These are phyloP conservation scores for Sphagnum tenellum DNA, from an alignment of 225 moss, liverwort and hornwort genomes.

Conservation along the genomic window DNA sequence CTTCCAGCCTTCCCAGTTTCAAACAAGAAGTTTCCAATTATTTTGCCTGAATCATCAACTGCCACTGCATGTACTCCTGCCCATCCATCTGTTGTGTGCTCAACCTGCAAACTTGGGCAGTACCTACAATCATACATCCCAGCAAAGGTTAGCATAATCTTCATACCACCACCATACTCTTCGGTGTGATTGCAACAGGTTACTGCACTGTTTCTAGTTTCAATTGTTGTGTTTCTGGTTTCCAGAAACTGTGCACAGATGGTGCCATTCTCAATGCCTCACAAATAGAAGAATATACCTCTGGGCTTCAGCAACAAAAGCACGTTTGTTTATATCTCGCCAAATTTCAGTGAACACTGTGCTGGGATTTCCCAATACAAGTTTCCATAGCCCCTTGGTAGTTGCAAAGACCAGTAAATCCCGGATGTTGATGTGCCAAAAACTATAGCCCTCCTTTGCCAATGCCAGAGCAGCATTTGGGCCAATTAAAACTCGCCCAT, in stretches of 20 bases:
- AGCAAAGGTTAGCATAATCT: too few relatives aligned
- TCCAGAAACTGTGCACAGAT: too few relatives aligned
- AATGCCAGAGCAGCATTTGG: constrained; percentile 71
- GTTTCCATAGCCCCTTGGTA: constrained; percentile 71
- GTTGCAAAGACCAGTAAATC: constrained; percentile 46
- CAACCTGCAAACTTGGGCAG: constrained; percentile 61
- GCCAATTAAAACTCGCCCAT: constrained; percentile 72
- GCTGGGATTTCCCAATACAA: constrained; percentile 62
- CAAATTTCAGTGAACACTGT: constrained; percentile 76
- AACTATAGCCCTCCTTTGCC: constrained; percentile 74
- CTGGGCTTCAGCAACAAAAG: constrained; percentile 63
- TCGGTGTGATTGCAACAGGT: too few relatives aligned
- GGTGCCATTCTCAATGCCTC: too few relatives aligned
- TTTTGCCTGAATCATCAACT: constrained; percentile 45
- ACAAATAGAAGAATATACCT: constrained; percentile 15
- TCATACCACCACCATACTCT: too few relatives aligned
- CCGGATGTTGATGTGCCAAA: constrained; percentile 54
- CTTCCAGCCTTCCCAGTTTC: constrained; percentile 51
- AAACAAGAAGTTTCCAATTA: constrained; percentile 71
- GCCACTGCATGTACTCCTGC: constrained; percentile 78
- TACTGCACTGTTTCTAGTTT: too few relatives aligned
- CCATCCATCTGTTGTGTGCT: constrained; percentile 58
- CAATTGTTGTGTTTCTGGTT: too few relatives aligned
- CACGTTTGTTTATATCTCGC: constrained; percentile 64
- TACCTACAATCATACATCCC: constrained; percentile 20